Percentiles rank a stretch among this genome's conserved stretches.
Evolutionary conservation across 352 stramenopile genomes (phyloP).

Genomic region (Blastocystis sp.): DNA sequence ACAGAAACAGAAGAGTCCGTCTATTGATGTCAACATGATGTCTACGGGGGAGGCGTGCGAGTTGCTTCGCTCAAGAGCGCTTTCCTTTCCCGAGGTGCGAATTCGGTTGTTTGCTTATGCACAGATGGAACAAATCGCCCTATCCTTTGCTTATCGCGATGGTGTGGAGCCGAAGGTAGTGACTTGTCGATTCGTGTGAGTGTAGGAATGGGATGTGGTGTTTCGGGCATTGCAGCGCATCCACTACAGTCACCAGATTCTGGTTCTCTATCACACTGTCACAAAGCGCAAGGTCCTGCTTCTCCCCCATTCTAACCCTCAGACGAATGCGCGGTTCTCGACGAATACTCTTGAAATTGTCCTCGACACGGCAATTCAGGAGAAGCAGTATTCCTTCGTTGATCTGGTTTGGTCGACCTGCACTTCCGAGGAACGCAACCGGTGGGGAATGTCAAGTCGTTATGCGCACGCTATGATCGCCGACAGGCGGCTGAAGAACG

Average conservation of each 20-base stretch:
- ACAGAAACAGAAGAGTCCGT: too few species aligned
- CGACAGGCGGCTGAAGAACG: neutral
- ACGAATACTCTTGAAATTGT: neutral
- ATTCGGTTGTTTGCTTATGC: neutral
- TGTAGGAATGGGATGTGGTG: neutral
- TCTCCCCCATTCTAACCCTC: neutral
- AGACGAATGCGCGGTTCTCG: neutral
- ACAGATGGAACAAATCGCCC: neutral
- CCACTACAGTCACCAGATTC: neutral
- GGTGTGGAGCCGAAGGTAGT: neutral
- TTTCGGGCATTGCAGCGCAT: conserved; percentile 24
- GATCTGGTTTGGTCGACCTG: neutral
- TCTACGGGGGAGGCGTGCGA: neutral
- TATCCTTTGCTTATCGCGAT: neutral
- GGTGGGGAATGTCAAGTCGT: conserved; percentile 10
- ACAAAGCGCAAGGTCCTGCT: neutral
- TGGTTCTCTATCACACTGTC: neutral
- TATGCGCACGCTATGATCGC: conserved; percentile 25
- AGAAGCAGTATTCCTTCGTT: neutral
- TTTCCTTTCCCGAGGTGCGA: neutral
- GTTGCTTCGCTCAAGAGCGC: neutral
- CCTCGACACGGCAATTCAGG: neutral
- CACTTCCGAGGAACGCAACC: neutral
- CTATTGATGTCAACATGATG: neutral
- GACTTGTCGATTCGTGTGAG: neutral